Evolutionary conservation across 1,139 yeast genomes (phyloP).

Genomic region (Pichia sp.): DNA sequence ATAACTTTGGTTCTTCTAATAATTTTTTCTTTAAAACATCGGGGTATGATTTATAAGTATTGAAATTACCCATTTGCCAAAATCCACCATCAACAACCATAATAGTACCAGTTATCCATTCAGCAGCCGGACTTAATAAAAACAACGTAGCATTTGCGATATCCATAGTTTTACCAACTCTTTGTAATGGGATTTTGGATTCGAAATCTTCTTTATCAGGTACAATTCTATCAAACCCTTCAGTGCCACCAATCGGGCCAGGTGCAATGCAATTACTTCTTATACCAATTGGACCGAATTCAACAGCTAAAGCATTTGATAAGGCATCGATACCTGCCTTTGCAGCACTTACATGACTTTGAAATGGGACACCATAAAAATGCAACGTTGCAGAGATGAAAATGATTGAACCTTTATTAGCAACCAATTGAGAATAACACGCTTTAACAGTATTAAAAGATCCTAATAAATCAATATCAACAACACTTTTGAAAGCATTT

Average conservation of each 20-base stretch:
- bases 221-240: slow-evolving; percentile 61
- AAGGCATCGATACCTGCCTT: slow-evolving; percentile 91
- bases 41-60: slow-evolving; percentile 36
- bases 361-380: slow-evolving; percentile 81
- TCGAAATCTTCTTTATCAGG: slow-evolving; percentile 39
- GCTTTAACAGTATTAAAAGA: slow-evolving; percentile 86
- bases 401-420: slow-evolving; percentile 60
- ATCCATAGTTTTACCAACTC: slow-evolving; percentile 68
- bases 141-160: slow-evolving; percentile 86
- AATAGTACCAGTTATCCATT: slow-evolving; percentile 70
- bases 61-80: slow-evolving; percentile 68
- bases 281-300: slow-evolving; percentile 81
- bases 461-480: slow-evolving; percentile 78
- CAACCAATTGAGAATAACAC: slow-evolving; percentile 53
- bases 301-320: slow-evolving; percentile 76
- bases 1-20: slow-evolving; percentile 25
- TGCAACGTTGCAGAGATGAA: slow-evolving; percentile 86
- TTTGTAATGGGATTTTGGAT: slow-evolving; percentile 61
- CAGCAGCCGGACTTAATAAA: slow-evolving; percentile 76
- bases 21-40: slow-evolving; percentile 28
- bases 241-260: slow-evolving; percentile 76
- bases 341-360: slow-evolving; percentile 84
- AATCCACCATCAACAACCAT: slow-evolving; percentile 85
- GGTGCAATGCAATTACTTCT: slow-evolving; percentile 82
- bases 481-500: slow-evolving; percentile 82